A percentile compares a stretch with the other conserved stretches of the same genome.
Evolutionary conservation across 1,284 basidiomycete genomes (phyloP).

Genomic region (Trichosporon sp.): DNA sequence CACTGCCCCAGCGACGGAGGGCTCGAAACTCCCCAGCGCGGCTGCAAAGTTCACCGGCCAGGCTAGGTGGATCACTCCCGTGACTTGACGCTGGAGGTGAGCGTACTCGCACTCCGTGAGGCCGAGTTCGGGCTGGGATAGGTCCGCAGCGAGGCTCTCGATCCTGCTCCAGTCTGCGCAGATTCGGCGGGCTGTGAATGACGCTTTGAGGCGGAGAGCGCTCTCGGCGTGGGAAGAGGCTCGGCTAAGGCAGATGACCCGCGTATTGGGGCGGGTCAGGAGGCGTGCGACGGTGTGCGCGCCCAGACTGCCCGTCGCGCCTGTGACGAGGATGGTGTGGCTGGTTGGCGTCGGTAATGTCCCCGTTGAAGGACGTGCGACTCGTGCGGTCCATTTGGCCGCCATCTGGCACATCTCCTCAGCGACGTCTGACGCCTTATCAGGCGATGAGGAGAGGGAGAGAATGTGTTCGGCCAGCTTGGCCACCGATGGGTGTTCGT

Average conservation of each 20-base stretch:
- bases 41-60: slow-evolving; percentile 45
- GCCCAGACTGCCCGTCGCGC: slow-evolving; percentile 59
- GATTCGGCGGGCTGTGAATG: not conserved
- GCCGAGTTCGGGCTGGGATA: slow-evolving; percentile 45
- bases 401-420: slow-evolving; percentile 49
- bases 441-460: slow-evolving; percentile 20
- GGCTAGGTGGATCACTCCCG: slow-evolving; percentile 51
- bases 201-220: not conserved
- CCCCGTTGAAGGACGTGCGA: slow-evolving; percentile 5
- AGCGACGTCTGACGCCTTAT: not conserved
- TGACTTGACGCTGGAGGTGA: slow-evolving; percentile 25
- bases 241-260: slow-evolving; percentile 5
- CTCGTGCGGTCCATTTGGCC: slow-evolving; percentile 46
- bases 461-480: slow-evolving; percentile 32
- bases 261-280: not conserved
- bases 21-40: slow-evolving; percentile 52
- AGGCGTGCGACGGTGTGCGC: slow-evolving; percentile 56
- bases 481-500: slow-evolving; percentile 43
- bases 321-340: slow-evolving; percentile 50
- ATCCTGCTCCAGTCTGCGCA: slow-evolving; percentile 23
- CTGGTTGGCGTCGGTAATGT: not conserved
- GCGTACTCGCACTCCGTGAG: slow-evolving; percentile 47
- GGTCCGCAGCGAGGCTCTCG: slow-evolving; percentile 50
- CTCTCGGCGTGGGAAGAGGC: not conserved
- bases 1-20: slow-evolving; percentile 53